Conservation (phyloP, 75 land plant genomes). For the Sequoiadendron giganteum region DNA sequence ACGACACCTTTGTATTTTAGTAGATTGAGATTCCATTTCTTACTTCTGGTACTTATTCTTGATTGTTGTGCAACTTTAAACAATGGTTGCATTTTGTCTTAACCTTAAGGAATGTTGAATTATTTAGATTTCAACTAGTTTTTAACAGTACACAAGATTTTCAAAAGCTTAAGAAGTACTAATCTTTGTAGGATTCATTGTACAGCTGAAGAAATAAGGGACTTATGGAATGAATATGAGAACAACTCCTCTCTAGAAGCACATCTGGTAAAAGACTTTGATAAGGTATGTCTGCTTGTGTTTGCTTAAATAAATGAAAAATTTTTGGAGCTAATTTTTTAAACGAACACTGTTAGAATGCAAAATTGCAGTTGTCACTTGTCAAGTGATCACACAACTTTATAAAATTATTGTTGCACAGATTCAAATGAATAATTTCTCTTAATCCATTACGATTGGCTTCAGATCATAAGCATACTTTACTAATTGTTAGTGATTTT, state of each 20-base stretch:
- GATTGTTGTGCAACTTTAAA: neutral
- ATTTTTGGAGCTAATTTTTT: neutral
- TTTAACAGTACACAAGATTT: neutral
- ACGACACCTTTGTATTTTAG: neutral
- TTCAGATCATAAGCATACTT: neutral
- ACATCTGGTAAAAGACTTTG: constrained; percentile 93
- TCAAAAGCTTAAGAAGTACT: constrained; percentile 1
- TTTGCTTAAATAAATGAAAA: neutral
- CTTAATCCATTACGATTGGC: neutral
- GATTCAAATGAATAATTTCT: neutral
- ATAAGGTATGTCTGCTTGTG: constrained; percentile 57
- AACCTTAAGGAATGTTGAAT: neutral
- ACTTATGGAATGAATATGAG: constrained; percentile 92
- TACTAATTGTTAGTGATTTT: neutral
- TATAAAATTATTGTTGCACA: neutral
- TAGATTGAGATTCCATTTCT: neutral
- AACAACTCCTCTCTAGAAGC: constrained; percentile 82
- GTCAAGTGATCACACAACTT: neutral
- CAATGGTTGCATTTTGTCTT: neutral
- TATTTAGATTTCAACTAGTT: neutral
- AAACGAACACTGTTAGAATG: neutral
- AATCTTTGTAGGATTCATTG: constrained; percentile 7
- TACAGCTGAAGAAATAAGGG: constrained; percentile 86
- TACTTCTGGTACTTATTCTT: neutral
- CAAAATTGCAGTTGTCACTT: neutral